Percentiles rank a stretch among this genome's conserved stretches.
Conservation (phyloP, 495 filamentous ascomycete species). For the Penicillium arizonense region DNA sequence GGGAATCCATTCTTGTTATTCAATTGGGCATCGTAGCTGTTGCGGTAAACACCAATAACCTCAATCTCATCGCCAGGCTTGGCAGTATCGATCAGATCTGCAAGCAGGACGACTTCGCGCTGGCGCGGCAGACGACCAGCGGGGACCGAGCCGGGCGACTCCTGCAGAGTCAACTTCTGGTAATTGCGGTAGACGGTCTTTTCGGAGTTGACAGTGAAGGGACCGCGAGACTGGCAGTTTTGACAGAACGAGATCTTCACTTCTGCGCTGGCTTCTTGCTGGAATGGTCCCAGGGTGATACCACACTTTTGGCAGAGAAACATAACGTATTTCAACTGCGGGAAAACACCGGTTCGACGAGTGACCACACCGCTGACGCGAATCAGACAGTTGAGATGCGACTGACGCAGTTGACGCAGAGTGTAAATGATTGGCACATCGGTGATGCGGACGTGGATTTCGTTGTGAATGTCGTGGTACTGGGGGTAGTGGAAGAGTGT, state of each 20-base stretch:
- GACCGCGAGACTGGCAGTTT: constrained; percentile 93
- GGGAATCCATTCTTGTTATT: constrained; percentile 99
- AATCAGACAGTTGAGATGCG: constrained; percentile 94
- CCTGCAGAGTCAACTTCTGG: constrained; percentile 96
- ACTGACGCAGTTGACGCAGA: constrained; percentile 94
- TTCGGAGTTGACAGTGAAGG: constrained; percentile 94
- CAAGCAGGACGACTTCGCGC: constrained; percentile 92
- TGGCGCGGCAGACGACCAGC: constrained; percentile 93
- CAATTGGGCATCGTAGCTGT: constrained; percentile 95
- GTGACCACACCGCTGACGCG: constrained; percentile 95
- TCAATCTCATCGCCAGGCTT: constrained; percentile 99
- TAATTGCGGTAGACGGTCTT: constrained; percentile 99
- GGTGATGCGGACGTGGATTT: constrained; percentile 96
- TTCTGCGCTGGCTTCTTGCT: constrained; percentile 93
- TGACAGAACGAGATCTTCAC: constrained; percentile 97
- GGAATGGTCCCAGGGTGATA: constrained; percentile 89
- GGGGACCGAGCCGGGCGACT: constrained; percentile 95
- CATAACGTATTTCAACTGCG: constrained; percentile 96
- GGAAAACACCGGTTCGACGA: constrained; percentile 94
- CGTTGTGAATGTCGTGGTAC: constrained; percentile 95
- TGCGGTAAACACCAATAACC: constrained; percentile 95
- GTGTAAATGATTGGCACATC: constrained; percentile 94
- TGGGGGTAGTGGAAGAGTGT: constrained; percentile 94
- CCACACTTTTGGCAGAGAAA: constrained; percentile 96
- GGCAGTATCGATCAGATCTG: constrained; percentile 94